Evolutionary conservation across 1,139 yeast genomes (phyloP).

Genomic region (Geotrichum armillariae): DNA sequence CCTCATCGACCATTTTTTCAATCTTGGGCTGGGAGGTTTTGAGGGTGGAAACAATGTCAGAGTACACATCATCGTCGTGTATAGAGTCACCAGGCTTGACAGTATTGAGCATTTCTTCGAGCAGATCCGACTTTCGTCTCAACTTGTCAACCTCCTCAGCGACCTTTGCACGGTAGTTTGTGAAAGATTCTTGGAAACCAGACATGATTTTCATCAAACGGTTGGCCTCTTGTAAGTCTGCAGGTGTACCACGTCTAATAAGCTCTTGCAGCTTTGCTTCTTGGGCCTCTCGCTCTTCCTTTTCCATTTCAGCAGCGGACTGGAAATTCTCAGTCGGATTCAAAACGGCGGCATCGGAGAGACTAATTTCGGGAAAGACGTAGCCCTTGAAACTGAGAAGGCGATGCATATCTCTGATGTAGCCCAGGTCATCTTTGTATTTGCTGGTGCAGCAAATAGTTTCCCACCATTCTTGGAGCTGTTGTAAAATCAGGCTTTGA

Average conservation of each 20-base stretch:
- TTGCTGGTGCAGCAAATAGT: slow-evolving; percentile 89
- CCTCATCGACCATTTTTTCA: slow-evolving; percentile 78
- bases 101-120: slow-evolving; percentile 81
- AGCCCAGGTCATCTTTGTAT: slow-evolving; percentile 88
- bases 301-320: slow-evolving; percentile 85
- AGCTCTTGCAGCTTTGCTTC: slow-evolving; percentile 94
- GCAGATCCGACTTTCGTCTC: slow-evolving; percentile 83
- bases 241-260: slow-evolving; percentile 93
- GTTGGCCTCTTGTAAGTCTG: slow-evolving; percentile 93
- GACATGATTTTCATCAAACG: slow-evolving; percentile 97
- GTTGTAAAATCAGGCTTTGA: slow-evolving; percentile 81
- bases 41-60: slow-evolving; percentile 75
- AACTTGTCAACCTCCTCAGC: slow-evolving; percentile 83
- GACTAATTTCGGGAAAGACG: slow-evolving; percentile 85
- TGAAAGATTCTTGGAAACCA: slow-evolving; percentile 71
- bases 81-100: slow-evolving; percentile 54
- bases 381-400: slow-evolving; percentile 85
- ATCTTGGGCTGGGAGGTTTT: slow-evolving; percentile 87
- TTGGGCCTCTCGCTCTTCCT: slow-evolving; percentile 90
- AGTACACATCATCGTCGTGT: slow-evolving; percentile 52
- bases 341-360: slow-evolving; percentile 90
- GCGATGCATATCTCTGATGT: slow-evolving; percentile 94
- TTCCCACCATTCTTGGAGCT: slow-evolving; percentile 96
- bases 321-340: slow-evolving; percentile 89
- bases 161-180: slow-evolving; percentile 80